Percentiles rank a stretch among this genome's conserved stretches.
These are phyloP conservation scores for Hericium rajendrae DNA, from an alignment of 768 basidiomycete genomes.

Conservation along the genomic window DNA sequence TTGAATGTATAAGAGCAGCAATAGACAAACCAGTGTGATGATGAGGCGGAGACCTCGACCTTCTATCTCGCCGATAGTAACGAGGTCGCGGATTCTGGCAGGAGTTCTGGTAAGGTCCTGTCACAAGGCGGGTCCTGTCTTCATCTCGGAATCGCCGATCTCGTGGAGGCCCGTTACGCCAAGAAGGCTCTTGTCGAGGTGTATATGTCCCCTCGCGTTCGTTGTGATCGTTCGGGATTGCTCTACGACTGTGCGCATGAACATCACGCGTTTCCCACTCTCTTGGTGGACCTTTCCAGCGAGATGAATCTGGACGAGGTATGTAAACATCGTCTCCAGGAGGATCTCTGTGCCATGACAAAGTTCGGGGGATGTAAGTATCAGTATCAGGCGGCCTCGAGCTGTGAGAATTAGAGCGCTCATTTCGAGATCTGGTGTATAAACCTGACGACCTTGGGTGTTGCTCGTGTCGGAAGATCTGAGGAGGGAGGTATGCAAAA, in stretches of 20 bases:
- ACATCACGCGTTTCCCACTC: conserved; percentile 10
- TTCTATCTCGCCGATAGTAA: too few species aligned
- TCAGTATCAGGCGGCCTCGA: background rate
- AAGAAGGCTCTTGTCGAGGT: too few species aligned
- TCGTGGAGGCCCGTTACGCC: too few species aligned
- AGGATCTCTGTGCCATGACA: background rate
- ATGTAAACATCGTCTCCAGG: background rate
- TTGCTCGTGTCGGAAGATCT: conserved; percentile 1
- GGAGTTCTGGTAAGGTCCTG: too few species aligned
- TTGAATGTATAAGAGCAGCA: too few species aligned
- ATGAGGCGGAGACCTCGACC: too few species aligned
- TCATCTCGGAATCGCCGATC: too few species aligned
- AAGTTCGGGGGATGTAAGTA: background rate
- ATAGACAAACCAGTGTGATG: too few species aligned
- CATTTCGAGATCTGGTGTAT: conserved; percentile 8
- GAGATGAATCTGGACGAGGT: background rate
- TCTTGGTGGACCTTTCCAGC: conserved; percentile 2
- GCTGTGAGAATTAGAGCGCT: background rate
- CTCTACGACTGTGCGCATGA: conserved; percentile 1
- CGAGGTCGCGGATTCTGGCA: too few species aligned
- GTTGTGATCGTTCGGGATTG: too few species aligned
- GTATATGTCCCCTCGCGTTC: too few species aligned
- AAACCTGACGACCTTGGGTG: conserved; percentile 16
- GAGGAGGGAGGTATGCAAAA: conserved; percentile 17
- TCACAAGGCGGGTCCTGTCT: too few species aligned